phyloP scores from a whole-genome alignment of 2,329 filamentous ascomycete genomes.

The Verruconis gallopava region DNA sequence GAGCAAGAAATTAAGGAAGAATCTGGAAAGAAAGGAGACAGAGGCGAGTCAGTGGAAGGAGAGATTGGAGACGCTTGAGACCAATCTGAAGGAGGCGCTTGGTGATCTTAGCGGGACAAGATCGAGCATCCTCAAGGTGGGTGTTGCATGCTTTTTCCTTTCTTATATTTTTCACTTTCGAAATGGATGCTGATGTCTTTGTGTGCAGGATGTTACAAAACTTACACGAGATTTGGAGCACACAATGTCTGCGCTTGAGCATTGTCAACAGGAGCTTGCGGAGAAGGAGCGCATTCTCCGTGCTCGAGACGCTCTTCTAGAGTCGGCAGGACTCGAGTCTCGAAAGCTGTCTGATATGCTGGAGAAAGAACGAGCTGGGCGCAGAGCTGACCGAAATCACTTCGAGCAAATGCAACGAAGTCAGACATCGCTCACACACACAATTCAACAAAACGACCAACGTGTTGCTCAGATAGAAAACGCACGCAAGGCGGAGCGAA shows the following conservation, averaged over 20 bases:
- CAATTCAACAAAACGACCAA: constrained; percentile 71
- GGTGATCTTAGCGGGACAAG: constrained; percentile 79
- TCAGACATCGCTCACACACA: constrained; percentile 74
- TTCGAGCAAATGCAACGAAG: constrained; percentile 83
- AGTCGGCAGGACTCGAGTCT: constrained; percentile 76
- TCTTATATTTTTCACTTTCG: constrained; percentile 7
- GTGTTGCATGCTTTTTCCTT: not conserved
- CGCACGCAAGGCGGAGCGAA: constrained; percentile 63
- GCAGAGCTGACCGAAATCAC: constrained; percentile 74
- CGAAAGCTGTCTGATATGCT: constrained; percentile 75
- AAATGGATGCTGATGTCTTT: constrained; percentile 3
- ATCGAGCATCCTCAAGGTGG: constrained; percentile 68
- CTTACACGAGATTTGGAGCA: constrained; percentile 79
- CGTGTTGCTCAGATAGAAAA: constrained; percentile 78
- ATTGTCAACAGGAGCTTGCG: constrained; percentile 60
- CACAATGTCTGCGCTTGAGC: constrained; percentile 70
- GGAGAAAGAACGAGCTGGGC: constrained; percentile 76
- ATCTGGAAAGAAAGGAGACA: constrained; percentile 67
- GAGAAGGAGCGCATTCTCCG: constrained; percentile 87
- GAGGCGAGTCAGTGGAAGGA: constrained; percentile 89
- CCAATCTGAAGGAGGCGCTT: constrained; percentile 71
- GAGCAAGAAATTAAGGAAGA: constrained; percentile 67
- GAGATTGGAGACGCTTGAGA: constrained; percentile 78
- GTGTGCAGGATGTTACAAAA: constrained; percentile 59
- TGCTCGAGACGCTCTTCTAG: constrained; percentile 75